These are phyloP conservation scores for Cutaneotrichosporon dermatis DNA, from an alignment of 1,284 basidiomycete species.

Conservation along the genomic window DNA sequence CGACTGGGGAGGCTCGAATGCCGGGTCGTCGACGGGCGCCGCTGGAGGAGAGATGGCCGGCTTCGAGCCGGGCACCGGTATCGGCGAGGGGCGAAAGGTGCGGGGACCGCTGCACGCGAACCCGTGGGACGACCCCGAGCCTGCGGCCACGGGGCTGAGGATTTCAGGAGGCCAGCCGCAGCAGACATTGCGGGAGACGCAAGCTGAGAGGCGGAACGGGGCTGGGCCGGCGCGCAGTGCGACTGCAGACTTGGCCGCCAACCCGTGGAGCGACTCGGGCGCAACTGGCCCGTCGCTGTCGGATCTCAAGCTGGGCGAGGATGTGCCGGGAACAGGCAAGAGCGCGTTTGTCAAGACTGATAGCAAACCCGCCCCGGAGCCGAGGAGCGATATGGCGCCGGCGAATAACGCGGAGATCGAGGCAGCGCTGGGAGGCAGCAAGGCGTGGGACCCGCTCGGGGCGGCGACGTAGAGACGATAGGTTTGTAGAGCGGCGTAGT, in stretches of 20 bases:
- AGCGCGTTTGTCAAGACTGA: too few species aligned
- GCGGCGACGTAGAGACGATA: conserved; percentile 10
- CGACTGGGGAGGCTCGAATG: conserved; percentile 10
- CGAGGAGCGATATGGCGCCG: background rate
- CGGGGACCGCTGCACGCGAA: conserved; percentile 13
- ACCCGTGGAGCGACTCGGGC: too few species aligned
- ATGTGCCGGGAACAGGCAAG: background rate
- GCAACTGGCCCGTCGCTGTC: too few species aligned
- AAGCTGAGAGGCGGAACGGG: background rate
- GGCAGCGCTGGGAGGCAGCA: conserved; percentile 36
- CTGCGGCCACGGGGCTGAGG: background rate
- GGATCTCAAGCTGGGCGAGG: too few species aligned
- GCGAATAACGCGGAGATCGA: conserved; percentile 14
- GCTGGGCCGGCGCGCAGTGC: too few species aligned
- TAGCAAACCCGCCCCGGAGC: background rate
- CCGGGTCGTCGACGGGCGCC: too few species aligned
- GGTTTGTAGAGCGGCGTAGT: background rate
- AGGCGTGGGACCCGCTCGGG: conserved; percentile 46
- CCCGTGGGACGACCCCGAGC: conserved; percentile 16
- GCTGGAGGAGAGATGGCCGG: background rate
- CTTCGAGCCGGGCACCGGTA: conserved; percentile 22
- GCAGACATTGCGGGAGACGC: too few species aligned
- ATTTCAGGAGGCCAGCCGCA: too few species aligned
- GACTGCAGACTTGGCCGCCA: too few species aligned
- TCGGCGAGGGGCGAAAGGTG: conserved; percentile 21